Evolutionary conservation across 148 eudicot species (phyloP), one percentile per base, ranked within the genome.

Genomic region (Gaultheria prostrata): DNA sequence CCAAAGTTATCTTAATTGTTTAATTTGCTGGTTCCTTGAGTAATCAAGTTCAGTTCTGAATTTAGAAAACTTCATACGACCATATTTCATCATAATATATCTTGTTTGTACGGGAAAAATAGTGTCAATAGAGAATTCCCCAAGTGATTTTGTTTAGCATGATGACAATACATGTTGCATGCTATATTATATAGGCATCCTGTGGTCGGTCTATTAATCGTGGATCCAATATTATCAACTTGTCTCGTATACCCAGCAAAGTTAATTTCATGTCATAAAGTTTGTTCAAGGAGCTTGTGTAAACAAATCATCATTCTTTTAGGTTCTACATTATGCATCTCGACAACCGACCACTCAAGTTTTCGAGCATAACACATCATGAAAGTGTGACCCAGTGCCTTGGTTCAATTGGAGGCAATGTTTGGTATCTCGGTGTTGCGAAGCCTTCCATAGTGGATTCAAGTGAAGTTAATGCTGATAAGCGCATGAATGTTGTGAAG

Each of bases 371-470:
- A 70, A 93, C 98, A 2, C 97, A 96, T 85, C 98, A 96, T 89
- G 93, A 97, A 71, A 93, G 86, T 81, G 98, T 94, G 81, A 96
- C 98, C 70, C 98, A 96, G 81, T 96, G 98, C 87, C 90, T 96
- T 11, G 98, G 98, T 67, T 89, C 98, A 15, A 80, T 93, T 49
- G 98, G 97, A 28, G 98, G 93, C 77, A 87, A 89, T 49, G 86
- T 76, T 77, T 97, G 99, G 99, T 97, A 97, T 89, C 92, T 97
- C 80, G 99, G 94, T 82, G 99, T 97, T 85, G 91, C 95, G 9
- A 94, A 91, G 86, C 86, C 95, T 79, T 94, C 97, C 39, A 83
- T 96, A 28, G 89, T 92, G 49, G 89, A 89, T 48, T 84, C 90
- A 35, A 84, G 82, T 79, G 91, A 89, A 82, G 70, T 51, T 76